Evolutionary conservation across 352 stramenopile species (phyloP).

Genomic region (Phytophthora sp.): DNA sequence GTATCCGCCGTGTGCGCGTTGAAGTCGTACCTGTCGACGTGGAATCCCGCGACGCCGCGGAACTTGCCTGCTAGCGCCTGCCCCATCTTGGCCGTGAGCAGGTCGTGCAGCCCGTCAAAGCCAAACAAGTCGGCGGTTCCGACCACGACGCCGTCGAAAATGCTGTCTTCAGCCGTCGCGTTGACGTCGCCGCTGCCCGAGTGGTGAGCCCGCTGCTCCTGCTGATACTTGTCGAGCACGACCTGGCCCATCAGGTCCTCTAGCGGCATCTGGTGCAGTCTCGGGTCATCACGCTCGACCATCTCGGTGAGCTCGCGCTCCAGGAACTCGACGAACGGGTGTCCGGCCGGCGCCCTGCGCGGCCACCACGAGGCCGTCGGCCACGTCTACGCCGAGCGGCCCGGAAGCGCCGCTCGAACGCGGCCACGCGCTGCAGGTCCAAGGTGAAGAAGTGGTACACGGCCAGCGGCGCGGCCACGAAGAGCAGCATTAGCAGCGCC

Average conservation of each 20-base stretch:
- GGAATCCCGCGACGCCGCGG: constrained; percentile 16
- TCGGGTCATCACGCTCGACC: constrained; percentile 26
- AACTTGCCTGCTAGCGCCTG: constrained; percentile 3
- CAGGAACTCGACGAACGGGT: constrained; percentile 37
- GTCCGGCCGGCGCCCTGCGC: constrained; percentile 26
- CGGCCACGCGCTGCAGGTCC: constrained; percentile 19
- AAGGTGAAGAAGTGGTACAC: constrained; percentile 43
- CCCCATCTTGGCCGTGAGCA: constrained; percentile 18
- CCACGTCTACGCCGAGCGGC: constrained; percentile 9
- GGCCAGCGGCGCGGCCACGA: constrained; percentile 36
- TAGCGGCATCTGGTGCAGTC: constrained; percentile 31
- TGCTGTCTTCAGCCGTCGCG: neutral
- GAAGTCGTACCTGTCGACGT: constrained; percentile 24
- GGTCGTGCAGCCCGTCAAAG: constrained; percentile 20
- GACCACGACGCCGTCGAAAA: constrained; percentile 30
- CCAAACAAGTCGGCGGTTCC: constrained; percentile 28
- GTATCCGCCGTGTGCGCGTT: constrained; percentile 7
- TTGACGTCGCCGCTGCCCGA: neutral
- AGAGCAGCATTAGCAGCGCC: constrained; percentile 29
- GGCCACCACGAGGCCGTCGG: constrained; percentile 26
- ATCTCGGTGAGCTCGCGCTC: constrained; percentile 33
- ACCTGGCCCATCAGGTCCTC: constrained; percentile 37
- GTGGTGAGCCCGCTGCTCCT: constrained; percentile 6
- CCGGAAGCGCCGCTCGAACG: constrained; percentile 3
- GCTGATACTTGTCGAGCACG: constrained; percentile 26